Percentiles rank a stretch among this genome's conserved stretches.
These are phyloP conservation scores for Buddleja alternifolia DNA, from an alignment of 257 asterid species.

Conservation along the genomic window DNA sequence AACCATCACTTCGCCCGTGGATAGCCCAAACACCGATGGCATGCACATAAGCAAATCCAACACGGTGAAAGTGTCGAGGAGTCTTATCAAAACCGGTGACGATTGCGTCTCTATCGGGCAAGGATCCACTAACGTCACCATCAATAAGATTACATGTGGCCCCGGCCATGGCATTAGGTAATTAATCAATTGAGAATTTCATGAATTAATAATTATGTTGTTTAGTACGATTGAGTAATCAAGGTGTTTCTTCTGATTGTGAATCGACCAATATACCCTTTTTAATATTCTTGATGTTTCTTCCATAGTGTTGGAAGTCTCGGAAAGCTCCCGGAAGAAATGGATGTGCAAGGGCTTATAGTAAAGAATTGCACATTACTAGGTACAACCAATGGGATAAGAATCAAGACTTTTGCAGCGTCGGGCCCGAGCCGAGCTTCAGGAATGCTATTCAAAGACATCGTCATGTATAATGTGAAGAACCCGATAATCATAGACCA, in stretches of 20 bases:
- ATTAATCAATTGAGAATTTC: background rate
- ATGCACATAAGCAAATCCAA: slow-evolving; percentile 57
- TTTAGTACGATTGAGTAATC: too few species aligned
- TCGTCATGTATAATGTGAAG: slow-evolving; percentile 51
- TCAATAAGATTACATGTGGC: slow-evolving; percentile 56
- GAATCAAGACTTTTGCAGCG: slow-evolving; percentile 64
- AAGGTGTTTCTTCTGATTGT: too few species aligned
- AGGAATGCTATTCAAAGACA: slow-evolving; percentile 51
- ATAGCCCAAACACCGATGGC: slow-evolving; percentile 70
- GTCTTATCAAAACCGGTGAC: slow-evolving; percentile 55
- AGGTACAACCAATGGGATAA: slow-evolving; percentile 62
- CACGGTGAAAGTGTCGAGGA: slow-evolving; percentile 44
- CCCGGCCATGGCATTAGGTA: slow-evolving; percentile 83
- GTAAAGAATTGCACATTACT: slow-evolving; percentile 58
- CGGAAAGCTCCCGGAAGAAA: slow-evolving; percentile 51
- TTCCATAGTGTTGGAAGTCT: slow-evolving; percentile 59
- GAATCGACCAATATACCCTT: too few species aligned
- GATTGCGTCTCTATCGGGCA: slow-evolving; percentile 70
- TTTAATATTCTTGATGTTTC: too few species aligned
- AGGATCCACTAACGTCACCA: slow-evolving; percentile 54
- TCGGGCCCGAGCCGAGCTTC: slow-evolving; percentile 53
- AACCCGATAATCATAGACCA: slow-evolving; percentile 68
- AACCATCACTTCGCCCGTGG: slow-evolving; percentile 43
- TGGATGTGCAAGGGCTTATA: slow-evolving; percentile 55
- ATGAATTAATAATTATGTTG: too few species aligned